Conservation (phyloP, 768 basidiomycete genomes). For the Tubosaeta sp. region DNA sequence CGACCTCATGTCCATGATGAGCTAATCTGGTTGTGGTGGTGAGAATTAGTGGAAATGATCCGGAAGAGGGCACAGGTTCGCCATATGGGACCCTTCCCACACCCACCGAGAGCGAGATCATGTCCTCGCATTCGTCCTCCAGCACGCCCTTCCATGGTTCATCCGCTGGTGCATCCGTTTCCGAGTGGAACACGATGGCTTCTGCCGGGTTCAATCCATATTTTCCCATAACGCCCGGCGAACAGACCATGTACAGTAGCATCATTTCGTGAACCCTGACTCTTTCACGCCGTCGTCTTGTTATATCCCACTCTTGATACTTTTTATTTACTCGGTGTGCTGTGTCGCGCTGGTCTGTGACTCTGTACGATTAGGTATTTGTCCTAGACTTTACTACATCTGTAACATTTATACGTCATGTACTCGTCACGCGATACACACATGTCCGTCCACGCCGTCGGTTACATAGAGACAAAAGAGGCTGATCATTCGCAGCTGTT, state of each 20-base stretch:
- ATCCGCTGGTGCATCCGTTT: conserved; percentile 46
- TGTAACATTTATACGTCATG: conserved; percentile 34
- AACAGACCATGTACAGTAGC: conserved; percentile 53
- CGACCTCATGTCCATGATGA: conserved; percentile 31
- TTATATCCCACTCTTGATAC: conserved; percentile 11
- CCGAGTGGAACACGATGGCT: conserved; percentile 58
- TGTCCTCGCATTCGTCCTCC: conserved; percentile 44
- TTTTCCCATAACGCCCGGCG: conserved; percentile 55
- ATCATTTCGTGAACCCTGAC: conserved; percentile 45
- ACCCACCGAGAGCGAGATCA: conserved; percentile 58
- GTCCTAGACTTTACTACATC: conserved; percentile 26
- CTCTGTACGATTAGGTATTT: conserved; percentile 24
- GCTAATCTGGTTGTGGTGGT: conserved; percentile 24
- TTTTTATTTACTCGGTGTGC: conserved; percentile 20
- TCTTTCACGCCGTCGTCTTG: not conserved
- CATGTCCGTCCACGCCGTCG: conserved; percentile 3
- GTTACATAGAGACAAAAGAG: conserved; percentile 20
- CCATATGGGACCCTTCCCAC: conserved; percentile 55
- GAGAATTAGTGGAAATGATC: conserved; percentile 49
- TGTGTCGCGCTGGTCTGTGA: conserved; percentile 30
- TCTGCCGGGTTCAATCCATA: conserved; percentile 63
- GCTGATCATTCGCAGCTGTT: conserved; percentile 12
- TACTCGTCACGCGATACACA: conserved; percentile 22
- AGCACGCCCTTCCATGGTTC: conserved; percentile 39
- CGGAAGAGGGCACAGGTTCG: conserved; percentile 42